Evolutionary conservation across 1,139 yeast genomes (phyloP).

Genomic region (Hanseniaspora uvarum): DNA sequence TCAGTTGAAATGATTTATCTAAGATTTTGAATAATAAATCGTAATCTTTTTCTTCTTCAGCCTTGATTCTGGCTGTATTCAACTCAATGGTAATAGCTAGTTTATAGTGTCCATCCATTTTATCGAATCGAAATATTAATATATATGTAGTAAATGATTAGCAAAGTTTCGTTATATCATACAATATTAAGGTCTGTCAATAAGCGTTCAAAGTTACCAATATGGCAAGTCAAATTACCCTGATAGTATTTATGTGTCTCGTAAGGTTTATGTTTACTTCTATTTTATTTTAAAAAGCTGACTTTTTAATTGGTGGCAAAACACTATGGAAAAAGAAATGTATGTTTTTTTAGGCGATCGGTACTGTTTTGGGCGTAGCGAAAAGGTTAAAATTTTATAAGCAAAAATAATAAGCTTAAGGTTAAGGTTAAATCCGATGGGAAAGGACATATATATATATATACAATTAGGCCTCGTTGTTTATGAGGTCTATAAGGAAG

Average conservation of each 20-base stretch:
- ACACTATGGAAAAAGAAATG: too few species aligned
- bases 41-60: conserved; percentile 11
- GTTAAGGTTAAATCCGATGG: too few species aligned
- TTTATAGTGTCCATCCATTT: not conserved
- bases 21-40: conserved; percentile 42
- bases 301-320: too few species aligned
- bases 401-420: too few species aligned
- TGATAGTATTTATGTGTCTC: not conserved
- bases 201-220: too few species aligned
- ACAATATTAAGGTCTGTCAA: not conserved
- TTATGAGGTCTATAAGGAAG: conserved; percentile 88
- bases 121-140: not conserved
- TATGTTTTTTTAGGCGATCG: too few species aligned
- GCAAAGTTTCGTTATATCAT: not conserved
- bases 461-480: conserved; percentile 39
- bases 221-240: too few species aligned
- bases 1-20: conserved; percentile 42
- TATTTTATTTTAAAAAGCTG: too few species aligned
- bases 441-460: too few species aligned
- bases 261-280: not conserved
- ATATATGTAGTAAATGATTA: not conserved
- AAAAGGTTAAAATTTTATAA: too few species aligned
- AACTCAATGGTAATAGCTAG: conserved; percentile 7
- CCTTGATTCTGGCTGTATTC: conserved; percentile 10
- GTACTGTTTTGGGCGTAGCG: too few species aligned